phyloP scores from a whole-genome alignment of 2,329 filamentous ascomycete species.

The Stachybotrys elegans region DNA sequence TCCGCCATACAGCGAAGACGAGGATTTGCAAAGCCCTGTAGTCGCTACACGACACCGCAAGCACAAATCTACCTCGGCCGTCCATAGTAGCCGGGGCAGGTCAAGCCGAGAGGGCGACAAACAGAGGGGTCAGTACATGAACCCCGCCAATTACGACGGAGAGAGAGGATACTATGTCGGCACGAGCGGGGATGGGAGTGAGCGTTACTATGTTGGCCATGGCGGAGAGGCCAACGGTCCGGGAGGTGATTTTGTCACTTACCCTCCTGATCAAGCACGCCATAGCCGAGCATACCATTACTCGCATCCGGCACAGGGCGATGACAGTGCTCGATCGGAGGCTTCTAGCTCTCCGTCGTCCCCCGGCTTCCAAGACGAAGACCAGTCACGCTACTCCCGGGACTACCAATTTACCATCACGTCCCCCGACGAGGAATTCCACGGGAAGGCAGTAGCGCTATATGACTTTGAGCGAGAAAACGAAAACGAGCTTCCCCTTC shows the following conservation, averaged over 20 bases:
- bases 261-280: slow-evolving; percentile 60
- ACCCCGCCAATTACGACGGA: slow-evolving; percentile 46
- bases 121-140: slow-evolving; percentile 35
- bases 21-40: slow-evolving; percentile 88
- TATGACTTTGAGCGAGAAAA: slow-evolving; percentile 96
- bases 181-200: slow-evolving; percentile 64
- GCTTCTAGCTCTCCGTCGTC: slow-evolving; percentile 55
- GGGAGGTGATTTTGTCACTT: slow-evolving; percentile 76
- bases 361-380: slow-evolving; percentile 52
- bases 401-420: slow-evolving; percentile 95
- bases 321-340: slow-evolving; percentile 51
- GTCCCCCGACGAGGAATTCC: slow-evolving; percentile 94
- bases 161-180: slow-evolving; percentile 64
- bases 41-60: slow-evolving; percentile 82
- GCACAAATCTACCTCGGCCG: slow-evolving; percentile 65
- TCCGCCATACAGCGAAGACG: slow-evolving; percentile 91
- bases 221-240: slow-evolving; percentile 67
- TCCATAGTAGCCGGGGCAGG: slow-evolving; percentile 37
- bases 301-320: slow-evolving; percentile 41
- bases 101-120: slow-evolving; percentile 38
- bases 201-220: slow-evolving; percentile 70
- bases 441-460: slow-evolving; percentile 89
- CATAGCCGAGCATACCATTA: slow-evolving; percentile 44
- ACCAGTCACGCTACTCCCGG: slow-evolving; percentile 77
- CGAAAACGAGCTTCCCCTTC: slow-evolving; percentile 88